A percentile compares a stretch with the other conserved stretches of the same genome.
These are phyloP conservation scores for Lachancea mirantina DNA, from an alignment of 805 yeast genomes.

Conservation along the genomic window DNA sequence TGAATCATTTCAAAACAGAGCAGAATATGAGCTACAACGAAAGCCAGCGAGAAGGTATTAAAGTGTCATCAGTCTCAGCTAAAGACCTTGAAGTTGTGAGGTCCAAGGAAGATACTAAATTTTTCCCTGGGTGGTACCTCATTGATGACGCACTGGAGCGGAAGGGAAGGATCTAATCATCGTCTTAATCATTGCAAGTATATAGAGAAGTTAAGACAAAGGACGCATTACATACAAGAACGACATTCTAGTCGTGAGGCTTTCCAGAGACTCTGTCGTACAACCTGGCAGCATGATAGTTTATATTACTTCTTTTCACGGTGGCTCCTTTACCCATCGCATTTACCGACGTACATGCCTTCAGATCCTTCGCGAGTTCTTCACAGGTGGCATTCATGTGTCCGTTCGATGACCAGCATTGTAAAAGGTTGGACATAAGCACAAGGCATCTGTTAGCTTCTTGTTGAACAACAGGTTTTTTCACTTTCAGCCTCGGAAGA, in stretches of 20 bases:
- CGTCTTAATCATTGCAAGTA: not conserved
- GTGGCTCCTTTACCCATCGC: slow-evolving; percentile 21
- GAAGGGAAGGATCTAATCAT: slow-evolving; percentile 23
- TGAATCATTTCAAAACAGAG: slow-evolving; percentile 24
- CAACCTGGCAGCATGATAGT: slow-evolving; percentile 47
- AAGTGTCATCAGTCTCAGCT: slow-evolving; percentile 10
- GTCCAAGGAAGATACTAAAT: slow-evolving; percentile 4
- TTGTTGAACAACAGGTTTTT: slow-evolving; percentile 49
- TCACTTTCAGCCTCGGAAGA: slow-evolving; percentile 63
- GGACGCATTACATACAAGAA: not conserved
- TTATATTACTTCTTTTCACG: slow-evolving; percentile 37
- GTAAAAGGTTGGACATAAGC: slow-evolving; percentile 74
- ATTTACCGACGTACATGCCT: slow-evolving; percentile 55
- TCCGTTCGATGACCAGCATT: slow-evolving; percentile 96
- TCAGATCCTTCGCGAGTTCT: slow-evolving; percentile 59
- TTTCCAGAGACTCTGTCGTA: slow-evolving; percentile 44
- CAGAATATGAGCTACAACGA: no score
- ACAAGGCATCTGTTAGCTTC: slow-evolving; percentile 71
- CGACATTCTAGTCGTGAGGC: slow-evolving; percentile 29
- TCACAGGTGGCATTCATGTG: slow-evolving; percentile 69
- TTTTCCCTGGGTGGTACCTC: slow-evolving; percentile 32
- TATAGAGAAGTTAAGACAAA: slow-evolving; percentile 1
- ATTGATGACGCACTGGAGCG: slow-evolving; percentile 27
- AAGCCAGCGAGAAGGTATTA: no score
- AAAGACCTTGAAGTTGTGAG: slow-evolving; percentile 10